These are phyloP conservation scores for Claviceps pazoutovae DNA, from an alignment of 2,329 filamentous ascomycete species.

Conservation along the genomic window DNA sequence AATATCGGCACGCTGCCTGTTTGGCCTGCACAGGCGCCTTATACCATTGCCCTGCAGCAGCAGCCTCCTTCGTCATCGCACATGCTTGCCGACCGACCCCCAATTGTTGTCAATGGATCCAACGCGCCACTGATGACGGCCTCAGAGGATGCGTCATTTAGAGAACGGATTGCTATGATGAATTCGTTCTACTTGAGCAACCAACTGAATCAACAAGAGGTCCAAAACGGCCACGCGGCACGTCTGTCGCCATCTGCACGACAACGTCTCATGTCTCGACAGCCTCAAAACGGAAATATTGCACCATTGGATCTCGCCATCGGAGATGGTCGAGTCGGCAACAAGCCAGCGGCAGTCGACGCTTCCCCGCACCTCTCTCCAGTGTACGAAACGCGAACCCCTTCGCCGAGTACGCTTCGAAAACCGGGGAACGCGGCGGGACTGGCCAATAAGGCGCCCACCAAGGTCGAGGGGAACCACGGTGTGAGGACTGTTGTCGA, in stretches of 20 bases:
- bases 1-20: slow-evolving; percentile 12
- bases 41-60: slow-evolving; percentile 3
- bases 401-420: slow-evolving; percentile 49
- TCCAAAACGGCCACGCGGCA: slow-evolving; percentile 14
- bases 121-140: slow-evolving; percentile 10
- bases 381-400: slow-evolving; percentile 59
- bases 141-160: slow-evolving; percentile 26
- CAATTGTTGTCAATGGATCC: slow-evolving; percentile 24
- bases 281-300: slow-evolving; percentile 34
- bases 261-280: slow-evolving; percentile 25
- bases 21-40: slow-evolving; percentile 1
- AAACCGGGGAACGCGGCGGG: slow-evolving; percentile 21
- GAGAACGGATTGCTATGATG: slow-evolving; percentile 28
- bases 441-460: slow-evolving; percentile 13
- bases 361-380: slow-evolving; percentile 47
- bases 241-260: slow-evolving; percentile 21
- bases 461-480: slow-evolving; percentile 1
- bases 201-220: slow-evolving; percentile 18
- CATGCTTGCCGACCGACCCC: slow-evolving; percentile 13
- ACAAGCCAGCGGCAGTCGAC: slow-evolving; percentile 23
- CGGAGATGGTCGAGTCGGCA: slow-evolving; percentile 24
- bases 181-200: slow-evolving; percentile 16
- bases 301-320: slow-evolving; percentile 43
- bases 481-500: background rate
- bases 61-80: slow-evolving; percentile 5